Base-by-base conservation (phyloP, 805 yeast genomes). In the Phaffomyces opuntiae region DNA sequence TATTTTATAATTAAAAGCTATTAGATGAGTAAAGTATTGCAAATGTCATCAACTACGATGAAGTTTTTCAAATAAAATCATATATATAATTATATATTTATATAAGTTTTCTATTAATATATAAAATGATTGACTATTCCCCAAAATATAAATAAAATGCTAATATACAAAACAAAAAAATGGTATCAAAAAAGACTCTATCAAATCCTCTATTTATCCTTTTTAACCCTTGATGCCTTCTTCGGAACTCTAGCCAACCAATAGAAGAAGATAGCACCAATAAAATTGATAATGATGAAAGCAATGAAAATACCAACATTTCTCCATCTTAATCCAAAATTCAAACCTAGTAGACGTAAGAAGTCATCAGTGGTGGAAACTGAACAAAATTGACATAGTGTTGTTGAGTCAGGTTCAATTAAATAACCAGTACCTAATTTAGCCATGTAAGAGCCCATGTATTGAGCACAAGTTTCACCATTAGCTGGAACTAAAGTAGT, bases 201-300 rank as follows among this genome's bases (percentile, higher is more conserved):
- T 27, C 9, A 27, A 27, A 27, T 29, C 14, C 13, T 11, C 13
- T 29, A 9, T 16, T 29, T 11, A 5, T 21, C 40, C 19, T 55
- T 58, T 40, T 62, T 43, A 29, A 64, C 66, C 49, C 68, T 62
- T 41, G 59, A 60, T 27, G 61, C 51, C 70, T 75, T 48, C 73
- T 83, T 83, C 44, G 91, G 91, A 47, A 84, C 91, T 73, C 91
- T 77, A 7, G 80, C 83, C 19, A 47, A 31, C 48, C 83, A 80
- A 70, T 81, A 73, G 46, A 71, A 56, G 55, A 68, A 74, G 1
- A 64, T 43, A n/a, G 83, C 69, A 49, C 68, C 72, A 43, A 48
- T 43, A 21, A 69, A 50, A 49, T 72, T 70, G 58, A 72, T 65
- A 16, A 55, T 45, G 44, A 72, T 68, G 55, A 63, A 72, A 16